phyloP scores from a whole-genome alignment of 306 rosid species.

The Echinosophora koreensis region DNA sequence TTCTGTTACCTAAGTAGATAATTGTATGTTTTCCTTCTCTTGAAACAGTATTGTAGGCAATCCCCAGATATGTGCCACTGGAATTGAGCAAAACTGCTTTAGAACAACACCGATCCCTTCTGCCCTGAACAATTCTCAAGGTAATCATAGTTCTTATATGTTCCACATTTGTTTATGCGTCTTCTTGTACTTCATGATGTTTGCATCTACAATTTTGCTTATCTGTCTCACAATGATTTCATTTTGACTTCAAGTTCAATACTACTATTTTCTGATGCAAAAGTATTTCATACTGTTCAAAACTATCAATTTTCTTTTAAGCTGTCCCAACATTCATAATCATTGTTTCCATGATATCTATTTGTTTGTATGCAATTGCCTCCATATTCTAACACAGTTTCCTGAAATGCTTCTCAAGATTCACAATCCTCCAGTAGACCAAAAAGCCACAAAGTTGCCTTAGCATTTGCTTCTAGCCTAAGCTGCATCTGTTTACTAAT shows the following conservation, averaged over 20 bases:
- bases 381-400: conserved; percentile 44
- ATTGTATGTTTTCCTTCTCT: conserved; percentile 40
- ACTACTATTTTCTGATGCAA: conserved; percentile 9
- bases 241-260: conserved; percentile 42
- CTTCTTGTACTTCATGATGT: conserved; percentile 36
- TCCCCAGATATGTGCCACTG: conserved; percentile 74
- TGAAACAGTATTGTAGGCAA: conserved; percentile 80
- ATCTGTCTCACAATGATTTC: conserved; percentile 11
- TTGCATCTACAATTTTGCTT: conserved; percentile 28
- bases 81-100: conserved; percentile 66
- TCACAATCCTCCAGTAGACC: conserved; percentile 61
- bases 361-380: conserved; percentile 22
- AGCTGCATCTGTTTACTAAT: conserved; percentile 80
- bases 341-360: conserved; percentile 22
- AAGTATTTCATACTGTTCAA: conserved; percentile 32
- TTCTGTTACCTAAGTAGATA: conserved; percentile 7
- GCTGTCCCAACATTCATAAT: conserved; percentile 33
- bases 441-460: conserved; percentile 75
- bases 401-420: conserved; percentile 55
- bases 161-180: conserved; percentile 25
- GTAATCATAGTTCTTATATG: conserved; percentile 59
- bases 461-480: conserved; percentile 86
- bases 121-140: conserved; percentile 59
- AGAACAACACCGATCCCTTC: conserved; percentile 56
- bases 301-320: neutral